A percentile compares a stretch with the other conserved stretches of the same genome.
Evolutionary conservation across 2,329 filamentous ascomycete genomes (phyloP).

Genomic region (Teratosphaeria gauchensis): DNA sequence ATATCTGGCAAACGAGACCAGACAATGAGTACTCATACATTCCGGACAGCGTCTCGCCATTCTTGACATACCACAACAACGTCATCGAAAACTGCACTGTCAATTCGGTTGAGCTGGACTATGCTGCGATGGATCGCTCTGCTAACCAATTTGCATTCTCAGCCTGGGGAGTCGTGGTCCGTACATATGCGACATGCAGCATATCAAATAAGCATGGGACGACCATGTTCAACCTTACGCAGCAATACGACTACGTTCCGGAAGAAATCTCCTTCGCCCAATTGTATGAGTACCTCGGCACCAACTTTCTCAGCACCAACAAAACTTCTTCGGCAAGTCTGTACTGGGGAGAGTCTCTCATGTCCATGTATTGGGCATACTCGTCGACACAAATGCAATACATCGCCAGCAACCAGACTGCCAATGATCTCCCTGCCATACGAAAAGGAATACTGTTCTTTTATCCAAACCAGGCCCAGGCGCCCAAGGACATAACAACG

Average conservation of each 20-base stretch:
- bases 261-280: neutral
- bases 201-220: conserved; percentile 1
- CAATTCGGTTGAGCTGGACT: conserved; percentile 6
- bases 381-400: conserved; percentile 1
- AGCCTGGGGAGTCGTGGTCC: conserved; percentile 5
- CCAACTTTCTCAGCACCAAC: conserved; percentile 6
- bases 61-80: conserved; percentile 10
- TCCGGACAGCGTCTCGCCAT: conserved; percentile 3
- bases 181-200: conserved; percentile 7
- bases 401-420: conserved; percentile 4
- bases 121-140: conserved; percentile 4
- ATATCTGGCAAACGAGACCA: conserved; percentile 3
- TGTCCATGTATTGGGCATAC: conserved; percentile 9
- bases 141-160: conserved; percentile 4
- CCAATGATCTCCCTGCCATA: conserved; percentile 3
- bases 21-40: neutral
- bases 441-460: conserved; percentile 6
- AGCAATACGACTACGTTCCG: conserved; percentile 7
- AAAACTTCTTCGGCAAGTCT: conserved; percentile 3
- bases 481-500: conserved; percentile 4
- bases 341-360: conserved; percentile 9
- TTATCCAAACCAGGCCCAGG: conserved; percentile 3
- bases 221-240: conserved; percentile 5
- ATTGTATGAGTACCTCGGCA: conserved; percentile 4
- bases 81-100: conserved; percentile 7